Evolutionary conservation across 352 stramenopile species (phyloP).

Genomic region (Globisporangium rhizosaccharum): DNA sequence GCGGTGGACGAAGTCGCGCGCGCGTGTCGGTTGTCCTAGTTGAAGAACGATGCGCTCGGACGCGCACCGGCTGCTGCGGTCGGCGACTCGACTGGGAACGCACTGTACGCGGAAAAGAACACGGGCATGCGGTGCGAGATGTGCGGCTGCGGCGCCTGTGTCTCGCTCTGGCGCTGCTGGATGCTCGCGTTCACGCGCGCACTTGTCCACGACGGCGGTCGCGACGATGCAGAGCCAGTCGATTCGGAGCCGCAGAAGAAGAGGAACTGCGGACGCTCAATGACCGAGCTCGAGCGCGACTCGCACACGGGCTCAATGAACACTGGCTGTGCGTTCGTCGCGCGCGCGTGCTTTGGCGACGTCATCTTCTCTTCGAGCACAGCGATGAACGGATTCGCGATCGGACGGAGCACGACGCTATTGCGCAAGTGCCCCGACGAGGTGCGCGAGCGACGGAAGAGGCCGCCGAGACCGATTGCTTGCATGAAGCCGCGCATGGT

Average conservation of each 20-base stretch:
- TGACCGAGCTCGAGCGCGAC: conserved; percentile 26
- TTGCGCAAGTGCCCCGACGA: conserved; percentile 3
- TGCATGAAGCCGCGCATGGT: conserved; percentile 69
- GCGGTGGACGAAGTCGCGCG: no score
- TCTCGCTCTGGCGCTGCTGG: conserved; percentile 3
- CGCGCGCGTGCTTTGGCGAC: background rate
- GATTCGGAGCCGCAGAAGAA: conserved; percentile 74
- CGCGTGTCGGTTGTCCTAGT: conserved; percentile 5
- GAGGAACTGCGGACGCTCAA: conserved; percentile 59
- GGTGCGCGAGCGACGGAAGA: conserved; percentile 30
- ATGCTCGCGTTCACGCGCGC: conserved; percentile 11
- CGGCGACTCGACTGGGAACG: conserved; percentile 17
- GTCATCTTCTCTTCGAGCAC: conserved; percentile 6
- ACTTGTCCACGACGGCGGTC: conserved; percentile 5
- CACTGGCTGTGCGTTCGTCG: background rate
- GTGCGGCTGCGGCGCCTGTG: conserved; percentile 20
- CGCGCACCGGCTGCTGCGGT: conserved; percentile 17
- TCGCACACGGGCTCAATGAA: conserved; percentile 9
- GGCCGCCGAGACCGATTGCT: conserved; percentile 48
- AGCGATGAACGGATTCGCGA: conserved; percentile 19
- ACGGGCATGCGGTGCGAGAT: conserved; percentile 71
- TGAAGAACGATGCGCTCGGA: conserved; percentile 19
- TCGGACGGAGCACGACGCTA: conserved; percentile 25
- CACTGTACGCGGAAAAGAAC: conserved; percentile 37
- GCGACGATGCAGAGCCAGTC: conserved; percentile 8